phyloP scores from a whole-genome alignment of 2,329 filamentous ascomycete genomes.

The Verticillium zaregamsianum region DNA sequence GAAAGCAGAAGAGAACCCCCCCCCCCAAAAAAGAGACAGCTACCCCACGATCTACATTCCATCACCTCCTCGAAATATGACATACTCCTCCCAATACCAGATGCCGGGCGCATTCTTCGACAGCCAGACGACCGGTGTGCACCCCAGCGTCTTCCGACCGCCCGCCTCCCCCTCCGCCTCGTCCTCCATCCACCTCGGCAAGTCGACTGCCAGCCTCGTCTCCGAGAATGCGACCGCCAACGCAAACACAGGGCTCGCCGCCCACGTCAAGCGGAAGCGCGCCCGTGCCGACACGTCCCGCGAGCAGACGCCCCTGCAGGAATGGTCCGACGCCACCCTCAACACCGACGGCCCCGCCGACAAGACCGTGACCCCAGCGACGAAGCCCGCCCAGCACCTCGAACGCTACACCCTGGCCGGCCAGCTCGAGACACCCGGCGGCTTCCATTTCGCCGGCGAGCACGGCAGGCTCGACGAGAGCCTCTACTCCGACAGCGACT shows the following conservation, averaged over 20 bases:
- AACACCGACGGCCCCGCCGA: conserved; percentile 19
- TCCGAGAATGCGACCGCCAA: conserved; percentile 24
- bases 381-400: not conserved
- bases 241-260: conserved; percentile 10
- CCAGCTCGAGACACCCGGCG: conserved; percentile 46
- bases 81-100: conserved; percentile 24
- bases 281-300: conserved; percentile 17
- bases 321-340: conserved; percentile 23
- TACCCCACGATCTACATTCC: not conserved
- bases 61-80: conserved; percentile 15
- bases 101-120: conserved; percentile 32
- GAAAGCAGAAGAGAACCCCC: not conserved
- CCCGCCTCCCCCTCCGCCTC: conserved; percentile 28
- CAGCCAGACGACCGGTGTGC: conserved; percentile 25
- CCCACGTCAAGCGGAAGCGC: conserved; percentile 45
- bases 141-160: conserved; percentile 43
- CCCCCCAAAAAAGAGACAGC: no score
- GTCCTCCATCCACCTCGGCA: conserved; percentile 24
- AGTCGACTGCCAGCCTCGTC: conserved; percentile 33
- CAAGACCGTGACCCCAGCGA: not conserved
- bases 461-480: conserved; percentile 44
- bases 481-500: conserved; percentile 53
- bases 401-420: conserved; percentile 47
- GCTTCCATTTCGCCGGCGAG: conserved; percentile 20
- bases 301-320: conserved; percentile 27